These are phyloP conservation scores for Mycena citricolor DNA, from an alignment of 1,284 basidiomycete species.

Conservation along the genomic window DNA sequence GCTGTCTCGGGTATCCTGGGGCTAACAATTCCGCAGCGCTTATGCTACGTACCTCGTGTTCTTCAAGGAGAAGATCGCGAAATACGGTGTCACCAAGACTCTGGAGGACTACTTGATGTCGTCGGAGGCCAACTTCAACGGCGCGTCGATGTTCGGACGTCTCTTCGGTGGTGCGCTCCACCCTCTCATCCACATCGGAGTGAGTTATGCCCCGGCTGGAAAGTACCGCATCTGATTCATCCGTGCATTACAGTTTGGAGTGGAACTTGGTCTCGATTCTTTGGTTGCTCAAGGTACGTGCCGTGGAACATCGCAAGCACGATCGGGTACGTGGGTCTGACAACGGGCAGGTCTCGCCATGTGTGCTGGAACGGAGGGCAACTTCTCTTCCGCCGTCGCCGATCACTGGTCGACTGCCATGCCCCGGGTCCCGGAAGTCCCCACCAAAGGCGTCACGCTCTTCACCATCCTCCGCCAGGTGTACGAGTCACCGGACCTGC, in stretches of 20 bases:
- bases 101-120: conserved; percentile 60
- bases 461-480: conserved; percentile 51
- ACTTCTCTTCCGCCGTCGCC: no score
- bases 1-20: no score
- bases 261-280: conserved; percentile 57
- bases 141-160: conserved; percentile 52
- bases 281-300: conserved; percentile 52
- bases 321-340: no score
- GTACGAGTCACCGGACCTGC: conserved; percentile 52
- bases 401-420: no score
- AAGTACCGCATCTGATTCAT: conserved; percentile 1
- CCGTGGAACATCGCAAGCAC: no score
- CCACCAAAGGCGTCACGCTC: conserved; percentile 42
- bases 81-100: conserved; percentile 41
- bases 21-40: conserved; percentile 29
- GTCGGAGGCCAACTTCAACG: conserved; percentile 45
- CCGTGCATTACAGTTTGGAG: conserved; percentile 46
- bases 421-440: conserved; percentile 17
- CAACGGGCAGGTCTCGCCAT: no score
- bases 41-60: conserved; percentile 58
- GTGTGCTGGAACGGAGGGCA: no score
- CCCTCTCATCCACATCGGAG: conserved; percentile 65
- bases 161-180: conserved; percentile 59
- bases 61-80: conserved; percentile 50
- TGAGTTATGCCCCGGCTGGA: conserved; percentile 31